Conservation (phyloP, 306 rosid genomes). For the Trifolium subterraneum region DNA sequence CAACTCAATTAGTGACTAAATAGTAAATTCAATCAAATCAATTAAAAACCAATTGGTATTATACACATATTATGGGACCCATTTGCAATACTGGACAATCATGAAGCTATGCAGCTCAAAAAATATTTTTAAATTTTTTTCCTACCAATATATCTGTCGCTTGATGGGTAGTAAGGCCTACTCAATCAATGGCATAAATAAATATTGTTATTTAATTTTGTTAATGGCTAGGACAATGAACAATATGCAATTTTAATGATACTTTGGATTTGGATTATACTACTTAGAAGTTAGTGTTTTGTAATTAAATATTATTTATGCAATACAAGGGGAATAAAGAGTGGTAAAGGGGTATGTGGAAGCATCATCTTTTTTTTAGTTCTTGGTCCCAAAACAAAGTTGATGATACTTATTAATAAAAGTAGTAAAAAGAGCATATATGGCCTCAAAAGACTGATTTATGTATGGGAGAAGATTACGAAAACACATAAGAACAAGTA, state of each 20-base stretch:
- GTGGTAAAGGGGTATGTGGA: conserved; percentile 41
- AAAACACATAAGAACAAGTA: conserved; percentile 60
- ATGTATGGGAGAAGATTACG: conserved; percentile 59
- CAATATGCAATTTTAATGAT: conserved; percentile 31
- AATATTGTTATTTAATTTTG: conserved; percentile 3
- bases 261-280: conserved; percentile 38
- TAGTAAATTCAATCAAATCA: conserved; percentile 41
- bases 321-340: conserved; percentile 35
- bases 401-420: conserved; percentile 22
- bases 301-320: conserved; percentile 12
- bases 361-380: conserved; percentile 50
- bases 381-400: conserved; percentile 44
- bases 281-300: conserved; percentile 38
- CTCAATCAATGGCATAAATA: conserved; percentile 48
- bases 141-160: conserved; percentile 57
- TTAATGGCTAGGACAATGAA: conserved; percentile 27
- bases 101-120: conserved; percentile 43
- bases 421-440: conserved; percentile 30
- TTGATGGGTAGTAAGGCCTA: conserved; percentile 63
- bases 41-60: conserved; percentile 60
- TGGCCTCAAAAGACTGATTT: conserved; percentile 82
- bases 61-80: conserved; percentile 68
- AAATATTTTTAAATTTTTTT: conserved; percentile 2
- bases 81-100: conserved; percentile 52
- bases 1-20: conserved; percentile 54